Base-by-base conservation (phyloP, 352 stramenopile genomes). In the Phytophthora quininea region DNA sequence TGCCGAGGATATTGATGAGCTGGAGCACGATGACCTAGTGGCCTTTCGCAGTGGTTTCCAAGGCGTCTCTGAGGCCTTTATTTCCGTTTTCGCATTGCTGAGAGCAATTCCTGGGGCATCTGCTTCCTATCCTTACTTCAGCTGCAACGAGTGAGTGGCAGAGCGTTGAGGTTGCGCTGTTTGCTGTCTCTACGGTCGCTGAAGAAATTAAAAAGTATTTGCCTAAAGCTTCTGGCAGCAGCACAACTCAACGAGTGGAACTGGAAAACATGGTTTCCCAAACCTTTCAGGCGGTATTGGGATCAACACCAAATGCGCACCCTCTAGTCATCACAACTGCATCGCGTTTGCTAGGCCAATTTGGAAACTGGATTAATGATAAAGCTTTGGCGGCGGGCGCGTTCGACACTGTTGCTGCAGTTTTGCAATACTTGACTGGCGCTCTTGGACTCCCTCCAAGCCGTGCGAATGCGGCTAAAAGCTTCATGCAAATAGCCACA, bases 401-500 rank as follows among this genome's bases (percentile, higher is more conserved):
- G 19, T 74, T 80, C 12, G 76, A 90, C 27, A 76, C 64, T 0
- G 57, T 92, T 9, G 61, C 54, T 14, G 66, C 76, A 46, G 79
- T 88, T 43, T 59, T 89, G 24, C 73, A 81, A 51, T 91, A 87
- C 65, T 62, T 92, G n/a, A 79, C 83, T 7, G 64, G 57, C 4
- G 84, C 84, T 0, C 62, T 92, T 43, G 56, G 62, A 0, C 47
- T 80, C 14, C 51, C 49, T 5, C 33, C 53, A 32, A 88, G 84
- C 58, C 73, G 76, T 31, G 24, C 69, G 3, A 83, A 80, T 60
- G 82, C 84, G 43, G 79, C 82, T 1, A 88, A 73, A 58, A 92
- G 84, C 55, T 90, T 92, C 45, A 90, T 92, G 82, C 84, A 92
- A 69, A 64, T 91, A 45, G 68, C 76, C 15, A 90, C 79, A 2